These are phyloP conservation scores for Solanum pimpinellifolium DNA, from an alignment of 257 asterid genomes.

Conservation along the genomic window DNA sequence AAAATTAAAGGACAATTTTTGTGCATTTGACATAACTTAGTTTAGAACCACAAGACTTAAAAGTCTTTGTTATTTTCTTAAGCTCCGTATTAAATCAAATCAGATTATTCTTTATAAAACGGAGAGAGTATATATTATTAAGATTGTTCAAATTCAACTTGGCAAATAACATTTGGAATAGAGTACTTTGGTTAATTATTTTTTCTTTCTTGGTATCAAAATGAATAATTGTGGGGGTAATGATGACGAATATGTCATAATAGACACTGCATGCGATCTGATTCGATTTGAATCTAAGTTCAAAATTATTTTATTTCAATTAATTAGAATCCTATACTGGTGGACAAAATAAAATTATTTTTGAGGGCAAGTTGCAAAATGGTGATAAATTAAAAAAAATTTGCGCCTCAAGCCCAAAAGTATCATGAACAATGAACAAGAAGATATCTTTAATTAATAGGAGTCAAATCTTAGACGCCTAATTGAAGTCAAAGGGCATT, in stretches of 20 bases:
- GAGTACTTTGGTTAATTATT: neutral
- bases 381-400: neutral
- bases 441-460: neutral
- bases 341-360: neutral
- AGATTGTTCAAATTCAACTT: neutral
- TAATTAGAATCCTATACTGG: neutral
- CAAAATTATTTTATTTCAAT: neutral
- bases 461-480: neutral
- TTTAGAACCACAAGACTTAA: too few species aligned
- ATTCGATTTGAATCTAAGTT: neutral
- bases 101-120: too few species aligned
- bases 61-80: too few species aligned
- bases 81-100: accelerated
- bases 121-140: too few species aligned
- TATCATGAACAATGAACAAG: neutral
- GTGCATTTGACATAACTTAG: too few species aligned
- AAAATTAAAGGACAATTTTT: too few species aligned
- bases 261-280: neutral
- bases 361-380: neutral
- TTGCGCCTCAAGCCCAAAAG: neutral
- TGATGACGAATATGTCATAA: neutral
- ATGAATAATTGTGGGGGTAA: neutral
- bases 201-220: neutral
- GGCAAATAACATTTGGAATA: neutral
- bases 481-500: neutral